These are phyloP conservation scores for Colletotrichum theobromicola DNA, from an alignment of 2,329 filamentous ascomycete species.

Conservation along the genomic window DNA sequence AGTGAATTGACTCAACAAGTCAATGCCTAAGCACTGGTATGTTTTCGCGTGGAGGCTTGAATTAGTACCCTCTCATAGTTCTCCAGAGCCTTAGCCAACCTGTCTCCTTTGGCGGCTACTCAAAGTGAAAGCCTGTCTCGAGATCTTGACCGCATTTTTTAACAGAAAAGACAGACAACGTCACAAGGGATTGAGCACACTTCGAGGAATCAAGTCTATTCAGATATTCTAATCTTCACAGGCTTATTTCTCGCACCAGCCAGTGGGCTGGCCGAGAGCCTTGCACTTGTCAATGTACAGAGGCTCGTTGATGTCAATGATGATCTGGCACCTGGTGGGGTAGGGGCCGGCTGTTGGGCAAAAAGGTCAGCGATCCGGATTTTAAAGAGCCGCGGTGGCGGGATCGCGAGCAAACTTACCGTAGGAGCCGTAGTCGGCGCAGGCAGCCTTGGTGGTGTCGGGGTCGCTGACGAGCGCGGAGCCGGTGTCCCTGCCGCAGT, in stretches of 20 bases:
- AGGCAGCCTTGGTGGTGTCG: neutral
- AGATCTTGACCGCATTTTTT: too few species aligned
- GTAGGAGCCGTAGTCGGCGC: neutral
- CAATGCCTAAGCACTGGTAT: too few species aligned
- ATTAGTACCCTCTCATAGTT: too few species aligned
- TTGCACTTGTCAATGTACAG: neutral
- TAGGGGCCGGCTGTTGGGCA: neutral
- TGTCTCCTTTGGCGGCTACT: too few species aligned
- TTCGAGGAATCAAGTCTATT: neutral
- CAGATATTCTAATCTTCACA: neutral
- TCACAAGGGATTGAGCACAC: neutral
- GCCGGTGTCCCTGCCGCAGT: neutral
- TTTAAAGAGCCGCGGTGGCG: neutral
- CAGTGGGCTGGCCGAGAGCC: neutral
- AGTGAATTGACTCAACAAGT: too few species aligned
- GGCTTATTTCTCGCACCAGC: neutral
- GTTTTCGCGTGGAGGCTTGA: too few species aligned
- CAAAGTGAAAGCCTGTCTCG: too few species aligned
- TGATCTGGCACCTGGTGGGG: neutral
- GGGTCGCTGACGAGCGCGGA: neutral
- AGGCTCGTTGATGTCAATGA: neutral
- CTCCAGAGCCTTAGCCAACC: too few species aligned
- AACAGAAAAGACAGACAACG: too few species aligned
- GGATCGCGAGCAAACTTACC: neutral
- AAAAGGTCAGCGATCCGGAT: rapidly evolving